Evolutionary conservation across 148 eudicot genomes (phyloP).

Genomic region (Silene uniflora): DNA sequence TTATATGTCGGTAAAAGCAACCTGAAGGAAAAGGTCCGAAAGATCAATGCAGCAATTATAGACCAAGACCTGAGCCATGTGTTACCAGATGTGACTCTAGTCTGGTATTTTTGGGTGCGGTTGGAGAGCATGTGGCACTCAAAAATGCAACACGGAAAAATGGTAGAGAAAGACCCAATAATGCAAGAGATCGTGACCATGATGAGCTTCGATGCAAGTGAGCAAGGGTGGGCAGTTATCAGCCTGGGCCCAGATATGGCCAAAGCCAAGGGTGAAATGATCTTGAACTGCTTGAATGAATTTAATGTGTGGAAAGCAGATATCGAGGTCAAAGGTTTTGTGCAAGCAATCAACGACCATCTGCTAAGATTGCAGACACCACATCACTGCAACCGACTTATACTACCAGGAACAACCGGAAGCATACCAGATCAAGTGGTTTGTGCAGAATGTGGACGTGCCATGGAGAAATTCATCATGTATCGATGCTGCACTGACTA

Average conservation of each 20-base stretch:
- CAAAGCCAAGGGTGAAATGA: constrained; percentile 45
- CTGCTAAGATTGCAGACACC: constrained; percentile 40
- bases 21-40: constrained; percentile 48
- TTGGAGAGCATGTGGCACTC: constrained; percentile 89
- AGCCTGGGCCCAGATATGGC: constrained; percentile 56
- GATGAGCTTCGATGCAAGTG: constrained; percentile 65
- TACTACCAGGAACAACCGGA: constrained; percentile 56
- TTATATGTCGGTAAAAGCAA: constrained; percentile 73
- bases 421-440: constrained; percentile 51
- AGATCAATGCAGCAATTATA: constrained; percentile 30
- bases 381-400: constrained; percentile 66
- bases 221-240: constrained; percentile 74
- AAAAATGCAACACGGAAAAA: constrained; percentile 50
- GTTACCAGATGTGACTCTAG: constrained; percentile 41
- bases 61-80: constrained; percentile 47
- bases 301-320: constrained; percentile 38
- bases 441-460: constrained; percentile 62
- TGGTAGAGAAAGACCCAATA: constrained; percentile 51
- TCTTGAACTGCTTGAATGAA: constrained; percentile 33
- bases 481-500: constrained; percentile 64
- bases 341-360: constrained; percentile 41
- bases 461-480: constrained; percentile 72
- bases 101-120: constrained; percentile 81
- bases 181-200: constrained; percentile 62
- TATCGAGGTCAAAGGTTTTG: constrained; percentile 33